Evolutionary conservation across 352 stramenopile species (phyloP).

Genomic region (Pythium dissimile): DNA sequence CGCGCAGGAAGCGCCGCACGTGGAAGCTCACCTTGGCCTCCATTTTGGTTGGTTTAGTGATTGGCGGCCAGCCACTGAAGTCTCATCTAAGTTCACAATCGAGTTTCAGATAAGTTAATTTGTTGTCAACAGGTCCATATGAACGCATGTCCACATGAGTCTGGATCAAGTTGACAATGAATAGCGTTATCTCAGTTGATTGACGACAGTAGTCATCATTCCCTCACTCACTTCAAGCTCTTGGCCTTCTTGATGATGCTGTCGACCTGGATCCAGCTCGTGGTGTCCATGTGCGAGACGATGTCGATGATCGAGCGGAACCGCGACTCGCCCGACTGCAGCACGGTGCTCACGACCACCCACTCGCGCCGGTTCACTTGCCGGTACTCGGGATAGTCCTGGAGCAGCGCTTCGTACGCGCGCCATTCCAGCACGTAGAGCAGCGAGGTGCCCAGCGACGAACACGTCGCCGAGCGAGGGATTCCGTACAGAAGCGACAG

Average conservation of each 20-base stretch:
- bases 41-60: slow-evolving; percentile 29
- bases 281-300: slow-evolving; percentile 56
- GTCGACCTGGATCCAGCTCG: slow-evolving; percentile 60
- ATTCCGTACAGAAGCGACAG: slow-evolving; percentile 71
- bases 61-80: slow-evolving; percentile 12
- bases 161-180: too few relatives aligned
- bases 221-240: slow-evolving; percentile 35
- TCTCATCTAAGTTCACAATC: too few relatives aligned
- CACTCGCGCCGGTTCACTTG: slow-evolving; percentile 71
- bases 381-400: slow-evolving; percentile 73
- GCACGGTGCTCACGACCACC: slow-evolving; percentile 65
- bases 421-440: slow-evolving; percentile 80
- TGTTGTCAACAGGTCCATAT: slow-evolving; percentile 3
- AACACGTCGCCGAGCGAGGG: slow-evolving; percentile 67
- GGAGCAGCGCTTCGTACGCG: slow-evolving; percentile 63
- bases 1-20: slow-evolving; percentile 76
- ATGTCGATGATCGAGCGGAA: slow-evolving; percentile 71
- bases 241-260: slow-evolving; percentile 73
- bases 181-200: too few relatives aligned
- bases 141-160: background rate
- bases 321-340: slow-evolving; percentile 53
- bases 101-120: too few relatives aligned
- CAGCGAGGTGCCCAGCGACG: slow-evolving; percentile 56
- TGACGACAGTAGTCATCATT: too few relatives aligned
- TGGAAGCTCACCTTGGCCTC: slow-evolving; percentile 87